A percentile compares a stretch with the other conserved stretches of the same genome.
Evolutionary conservation across 140 eudicot species (phyloP).

Genomic region (Stevia rebaudiana): DNA sequence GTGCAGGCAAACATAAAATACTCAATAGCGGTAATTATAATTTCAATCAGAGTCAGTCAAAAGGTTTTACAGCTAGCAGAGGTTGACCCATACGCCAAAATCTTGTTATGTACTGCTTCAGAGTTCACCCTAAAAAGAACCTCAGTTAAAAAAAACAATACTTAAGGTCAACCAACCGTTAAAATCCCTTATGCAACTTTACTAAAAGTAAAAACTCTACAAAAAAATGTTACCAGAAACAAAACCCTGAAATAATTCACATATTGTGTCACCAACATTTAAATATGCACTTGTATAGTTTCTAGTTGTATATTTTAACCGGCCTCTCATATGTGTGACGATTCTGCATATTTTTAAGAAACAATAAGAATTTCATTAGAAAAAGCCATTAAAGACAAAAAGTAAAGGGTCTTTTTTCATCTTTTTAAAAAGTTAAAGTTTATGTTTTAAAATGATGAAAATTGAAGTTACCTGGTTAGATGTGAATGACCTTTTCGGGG

Average conservation of each 20-base stretch:
- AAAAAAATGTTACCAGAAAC: slow-evolving; percentile 1
- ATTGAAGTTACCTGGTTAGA: slow-evolving; percentile 49
- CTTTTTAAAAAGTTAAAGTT: neutral
- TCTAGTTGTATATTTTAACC: slow-evolving; percentile 66
- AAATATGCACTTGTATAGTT: neutral
- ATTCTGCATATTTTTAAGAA: slow-evolving; percentile 46
- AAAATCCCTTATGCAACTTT: slow-evolving; percentile 15
- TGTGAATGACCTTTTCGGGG: slow-evolving; percentile 60
- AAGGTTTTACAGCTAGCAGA: slow-evolving; percentile 8
- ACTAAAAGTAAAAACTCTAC: slow-evolving; percentile 13
- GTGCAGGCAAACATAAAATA: neutral
- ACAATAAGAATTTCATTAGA: neutral
- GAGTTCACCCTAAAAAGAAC: slow-evolving; percentile 15
- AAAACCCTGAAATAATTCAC: slow-evolving; percentile 30
- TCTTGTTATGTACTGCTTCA: slow-evolving; percentile 31
- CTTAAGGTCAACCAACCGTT: slow-evolving; percentile 8
- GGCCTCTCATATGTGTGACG: slow-evolving; percentile 80
- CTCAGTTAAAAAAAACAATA: slow-evolving; percentile 3
- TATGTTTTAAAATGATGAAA: too few relatives aligned
- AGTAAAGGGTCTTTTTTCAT: too few relatives aligned
- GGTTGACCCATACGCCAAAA: slow-evolving; percentile 21
- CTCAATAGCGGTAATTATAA: neutral
- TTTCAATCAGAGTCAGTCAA: neutral
- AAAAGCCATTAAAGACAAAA: neutral
- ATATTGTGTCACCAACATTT: neutral